Percentiles rank a stretch among this genome's conserved stretches.
Conservation (phyloP, 805 yeast species). For the Sporopachydermia quercuum region DNA sequence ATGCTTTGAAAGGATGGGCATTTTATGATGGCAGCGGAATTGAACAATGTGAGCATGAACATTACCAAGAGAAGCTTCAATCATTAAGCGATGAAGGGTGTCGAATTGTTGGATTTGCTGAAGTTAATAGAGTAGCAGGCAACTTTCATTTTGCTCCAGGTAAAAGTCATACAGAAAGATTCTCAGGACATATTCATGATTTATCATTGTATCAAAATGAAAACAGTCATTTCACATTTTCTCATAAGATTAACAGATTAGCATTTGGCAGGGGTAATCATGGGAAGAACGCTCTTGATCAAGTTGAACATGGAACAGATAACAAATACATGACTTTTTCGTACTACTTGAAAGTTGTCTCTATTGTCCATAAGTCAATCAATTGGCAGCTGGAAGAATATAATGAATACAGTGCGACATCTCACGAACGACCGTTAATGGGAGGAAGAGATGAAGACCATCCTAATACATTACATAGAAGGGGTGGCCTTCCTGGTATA, state of each 20-base stretch:
- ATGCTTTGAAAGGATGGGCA: conserved; percentile 68
- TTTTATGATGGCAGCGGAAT: conserved; percentile 79
- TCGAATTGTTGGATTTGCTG: conserved; percentile 63
- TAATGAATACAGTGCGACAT: conserved; percentile 80
- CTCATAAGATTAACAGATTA: conserved; percentile 66
- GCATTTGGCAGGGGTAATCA: conserved; percentile 61
- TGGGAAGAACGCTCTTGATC: conserved; percentile 15
- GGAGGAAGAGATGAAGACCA: conserved; percentile 93
- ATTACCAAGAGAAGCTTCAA: conserved; percentile 53
- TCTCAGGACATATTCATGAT: conserved; percentile 66
- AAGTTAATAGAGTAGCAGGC: conserved; percentile 77
- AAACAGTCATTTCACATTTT: conserved; percentile 39
- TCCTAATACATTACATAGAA: conserved; percentile 64
- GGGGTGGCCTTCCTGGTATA: conserved; percentile 87
- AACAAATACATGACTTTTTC: conserved; percentile 50
- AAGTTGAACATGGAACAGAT: conserved; percentile 20
- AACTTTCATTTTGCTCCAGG: conserved; percentile 96
- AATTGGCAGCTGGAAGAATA: conserved; percentile 46
- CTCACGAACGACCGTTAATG: conserved; percentile 67
- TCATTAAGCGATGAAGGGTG: conserved; percentile 72
- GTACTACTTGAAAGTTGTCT: conserved; percentile 80
- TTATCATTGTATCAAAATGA: conserved; percentile 39
- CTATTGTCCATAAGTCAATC: conserved; percentile 69
- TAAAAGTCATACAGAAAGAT: conserved; percentile 41
- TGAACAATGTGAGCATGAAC: conserved; percentile 83